Percentiles rank a stretch among this genome's conserved stretches.
Evolutionary conservation across 2,329 filamentous ascomycete species (phyloP).

Genomic region (Hypoxylon rubiginosum): DNA sequence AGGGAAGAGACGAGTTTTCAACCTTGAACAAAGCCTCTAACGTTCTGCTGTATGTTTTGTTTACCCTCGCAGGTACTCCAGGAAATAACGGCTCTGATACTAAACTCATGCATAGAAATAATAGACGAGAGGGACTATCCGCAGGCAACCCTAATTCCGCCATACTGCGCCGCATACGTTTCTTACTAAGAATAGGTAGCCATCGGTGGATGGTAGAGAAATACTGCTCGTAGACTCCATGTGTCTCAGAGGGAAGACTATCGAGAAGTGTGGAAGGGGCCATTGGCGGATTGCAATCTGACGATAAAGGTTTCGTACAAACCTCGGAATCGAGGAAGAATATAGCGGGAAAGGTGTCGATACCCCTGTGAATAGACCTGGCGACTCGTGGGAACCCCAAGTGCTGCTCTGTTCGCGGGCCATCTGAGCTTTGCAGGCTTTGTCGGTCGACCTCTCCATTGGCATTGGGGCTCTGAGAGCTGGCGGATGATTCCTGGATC

Average conservation of each 20-base stretch:
- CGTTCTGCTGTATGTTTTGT: constrained; percentile 25
- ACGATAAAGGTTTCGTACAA: constrained; percentile 34
- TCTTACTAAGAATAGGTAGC: constrained; percentile 46
- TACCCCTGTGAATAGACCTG: neutral
- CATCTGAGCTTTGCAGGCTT: neutral
- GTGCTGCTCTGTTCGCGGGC: neutral
- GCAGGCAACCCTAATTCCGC: constrained; percentile 10
- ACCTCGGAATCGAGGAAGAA: constrained; percentile 45
- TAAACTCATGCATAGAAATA: constrained; percentile 48
- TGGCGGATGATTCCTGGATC: constrained; percentile 7
- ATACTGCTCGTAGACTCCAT: constrained; percentile 31
- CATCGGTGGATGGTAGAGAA: constrained; percentile 44
- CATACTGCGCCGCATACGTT: constrained; percentile 28
- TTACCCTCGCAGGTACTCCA: constrained; percentile 15
- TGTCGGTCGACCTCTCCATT: constrained; percentile 5
- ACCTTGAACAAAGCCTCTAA: constrained; percentile 37
- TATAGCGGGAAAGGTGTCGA: constrained; percentile 34
- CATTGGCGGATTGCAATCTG: constrained; percentile 21
- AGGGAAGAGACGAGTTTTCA: constrained; percentile 44
- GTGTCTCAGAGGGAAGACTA: constrained; percentile 13
- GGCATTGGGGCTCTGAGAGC: constrained; percentile 4
- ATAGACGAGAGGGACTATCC: constrained; percentile 29
- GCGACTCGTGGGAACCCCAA: neutral
- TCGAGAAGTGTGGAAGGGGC: neutral
- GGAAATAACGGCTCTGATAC: constrained; percentile 29